phyloP scores from a whole-genome alignment of 2,329 filamentous ascomycete species.

The Colletotrichum sidae region DNA sequence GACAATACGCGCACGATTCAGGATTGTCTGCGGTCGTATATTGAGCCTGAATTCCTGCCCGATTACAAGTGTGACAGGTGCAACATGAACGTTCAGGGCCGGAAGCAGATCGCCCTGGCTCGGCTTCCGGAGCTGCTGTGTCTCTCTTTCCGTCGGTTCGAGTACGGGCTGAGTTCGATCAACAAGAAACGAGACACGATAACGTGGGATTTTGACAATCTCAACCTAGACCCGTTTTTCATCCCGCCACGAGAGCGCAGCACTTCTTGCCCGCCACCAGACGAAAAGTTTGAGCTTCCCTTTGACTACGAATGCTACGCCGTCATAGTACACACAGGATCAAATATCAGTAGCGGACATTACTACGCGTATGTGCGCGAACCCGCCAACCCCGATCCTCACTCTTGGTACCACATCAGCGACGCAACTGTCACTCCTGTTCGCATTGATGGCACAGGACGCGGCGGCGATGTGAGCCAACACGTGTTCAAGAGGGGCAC shows the following conservation, averaged over 20 bases:
- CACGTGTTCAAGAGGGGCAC: slow-evolving; percentile 52
- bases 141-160: slow-evolving; percentile 76
- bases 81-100: slow-evolving; percentile 73
- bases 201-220: slow-evolving; percentile 79
- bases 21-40: slow-evolving; percentile 78
- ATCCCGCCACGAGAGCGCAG: slow-evolving; percentile 51
- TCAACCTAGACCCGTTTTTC: slow-evolving; percentile 65
- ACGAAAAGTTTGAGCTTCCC: slow-evolving; percentile 61
- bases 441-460: slow-evolving; percentile 52
- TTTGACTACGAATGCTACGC: slow-evolving; percentile 89
- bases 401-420: slow-evolving; percentile 62
- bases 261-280: slow-evolving; percentile 40
- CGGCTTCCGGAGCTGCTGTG: slow-evolving; percentile 84
- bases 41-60: slow-evolving; percentile 73
- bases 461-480: slow-evolving; percentile 48
- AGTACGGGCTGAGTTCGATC: slow-evolving; percentile 46
- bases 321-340: slow-evolving; percentile 81
- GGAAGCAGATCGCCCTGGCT: slow-evolving; percentile 79
- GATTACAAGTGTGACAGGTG: slow-evolving; percentile 82
- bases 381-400: slow-evolving; percentile 56
- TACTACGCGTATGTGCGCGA: slow-evolving; percentile 80
- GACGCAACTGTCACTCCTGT: slow-evolving; percentile 56
- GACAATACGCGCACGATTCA: slow-evolving; percentile 54
- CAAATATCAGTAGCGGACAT: slow-evolving; percentile 77
- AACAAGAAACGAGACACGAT: slow-evolving; percentile 76